A percentile compares a stretch with the other conserved stretches of the same genome.
Evolutionary conservation across 179 eudicot genomes (phyloP).

Genomic region (Nepenthes alata): DNA sequence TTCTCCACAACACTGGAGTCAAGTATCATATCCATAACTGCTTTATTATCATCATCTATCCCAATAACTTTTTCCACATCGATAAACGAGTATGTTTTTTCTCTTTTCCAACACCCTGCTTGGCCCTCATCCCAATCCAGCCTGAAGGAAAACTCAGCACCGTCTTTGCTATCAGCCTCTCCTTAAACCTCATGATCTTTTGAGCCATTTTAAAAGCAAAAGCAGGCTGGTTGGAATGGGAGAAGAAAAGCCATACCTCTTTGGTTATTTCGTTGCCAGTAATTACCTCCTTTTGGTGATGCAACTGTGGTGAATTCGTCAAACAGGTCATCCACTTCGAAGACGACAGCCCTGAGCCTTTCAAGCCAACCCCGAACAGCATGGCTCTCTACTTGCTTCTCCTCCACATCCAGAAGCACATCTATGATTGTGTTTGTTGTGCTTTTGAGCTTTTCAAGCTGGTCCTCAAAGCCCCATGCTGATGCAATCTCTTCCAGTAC

Average conservation of each 20-base stretch:
- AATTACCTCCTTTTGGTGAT: background rate
- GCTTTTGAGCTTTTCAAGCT: conserved; percentile 9
- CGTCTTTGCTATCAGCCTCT: conserved; percentile 15
- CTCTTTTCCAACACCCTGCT: background rate
- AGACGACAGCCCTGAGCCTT: conserved; percentile 13
- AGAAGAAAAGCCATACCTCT: conserved; percentile 17
- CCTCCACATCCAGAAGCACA: conserved; percentile 18
- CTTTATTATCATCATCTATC: conserved; percentile 16
- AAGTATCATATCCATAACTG: conserved; percentile 7
- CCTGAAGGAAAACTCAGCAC: conserved; percentile 11
- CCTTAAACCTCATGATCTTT: conserved; percentile 14
- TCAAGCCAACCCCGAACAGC: conserved; percentile 9
- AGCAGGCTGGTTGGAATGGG: conserved; percentile 5
- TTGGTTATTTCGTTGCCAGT: background rate
- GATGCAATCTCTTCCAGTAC: background rate
- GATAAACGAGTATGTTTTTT: conserved; percentile 11
- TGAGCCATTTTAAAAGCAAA: conserved; percentile 8
- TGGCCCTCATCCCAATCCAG: background rate
- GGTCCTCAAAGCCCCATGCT: conserved; percentile 1
- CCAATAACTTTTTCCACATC: conserved; percentile 13
- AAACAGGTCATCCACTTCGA: conserved; percentile 17
- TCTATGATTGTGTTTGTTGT: conserved; percentile 5
- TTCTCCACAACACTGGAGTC: background rate
- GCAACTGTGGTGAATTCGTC: conserved; percentile 14
- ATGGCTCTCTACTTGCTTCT: conserved; percentile 2